Evolutionary conservation across 768 basidiomycete species (phyloP).

Genomic region (Lanmaoa pseudosensibilis): DNA sequence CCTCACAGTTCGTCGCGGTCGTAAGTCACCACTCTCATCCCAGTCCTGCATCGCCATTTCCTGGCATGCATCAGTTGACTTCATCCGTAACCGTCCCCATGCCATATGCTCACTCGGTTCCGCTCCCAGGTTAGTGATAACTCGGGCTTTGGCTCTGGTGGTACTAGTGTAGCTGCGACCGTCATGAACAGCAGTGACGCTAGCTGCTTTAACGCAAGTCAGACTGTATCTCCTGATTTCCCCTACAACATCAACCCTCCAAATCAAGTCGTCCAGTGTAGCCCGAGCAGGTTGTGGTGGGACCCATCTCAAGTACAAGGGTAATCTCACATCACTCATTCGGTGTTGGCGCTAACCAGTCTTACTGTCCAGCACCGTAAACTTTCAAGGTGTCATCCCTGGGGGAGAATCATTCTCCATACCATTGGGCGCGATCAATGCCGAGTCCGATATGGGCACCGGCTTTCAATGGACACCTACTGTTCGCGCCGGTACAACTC

Average conservation of each 20-base stretch:
- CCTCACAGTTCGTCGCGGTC: slow-evolving; percentile 75
- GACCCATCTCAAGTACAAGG: slow-evolving; percentile 49
- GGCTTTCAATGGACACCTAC: slow-evolving; percentile 72
- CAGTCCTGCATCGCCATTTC: background rate
- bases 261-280: slow-evolving; percentile 68
- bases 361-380: slow-evolving; percentile 44
- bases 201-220: slow-evolving; percentile 58
- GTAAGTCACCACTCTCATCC: slow-evolving; percentile 44
- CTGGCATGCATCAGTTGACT: background rate
- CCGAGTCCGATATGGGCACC: slow-evolving; percentile 45
- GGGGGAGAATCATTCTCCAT: slow-evolving; percentile 75
- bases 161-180: slow-evolving; percentile 65
- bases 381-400: slow-evolving; percentile 72
- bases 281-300: slow-evolving; percentile 67
- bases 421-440: slow-evolving; percentile 49
- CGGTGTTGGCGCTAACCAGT: background rate
- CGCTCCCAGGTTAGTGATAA: slow-evolving; percentile 54
- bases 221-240: slow-evolving; percentile 52
- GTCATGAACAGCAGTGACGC: slow-evolving; percentile 52
- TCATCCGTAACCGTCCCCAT: background rate
- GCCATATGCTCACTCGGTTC: background rate
- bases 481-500: slow-evolving; percentile 61
- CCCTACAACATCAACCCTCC: slow-evolving; percentile 60
- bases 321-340: slow-evolving; percentile 35
- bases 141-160: slow-evolving; percentile 67